Conservation (phyloP, 2,329 filamentous ascomycete genomes). For the Plenodomus tracheiphilus region DNA sequence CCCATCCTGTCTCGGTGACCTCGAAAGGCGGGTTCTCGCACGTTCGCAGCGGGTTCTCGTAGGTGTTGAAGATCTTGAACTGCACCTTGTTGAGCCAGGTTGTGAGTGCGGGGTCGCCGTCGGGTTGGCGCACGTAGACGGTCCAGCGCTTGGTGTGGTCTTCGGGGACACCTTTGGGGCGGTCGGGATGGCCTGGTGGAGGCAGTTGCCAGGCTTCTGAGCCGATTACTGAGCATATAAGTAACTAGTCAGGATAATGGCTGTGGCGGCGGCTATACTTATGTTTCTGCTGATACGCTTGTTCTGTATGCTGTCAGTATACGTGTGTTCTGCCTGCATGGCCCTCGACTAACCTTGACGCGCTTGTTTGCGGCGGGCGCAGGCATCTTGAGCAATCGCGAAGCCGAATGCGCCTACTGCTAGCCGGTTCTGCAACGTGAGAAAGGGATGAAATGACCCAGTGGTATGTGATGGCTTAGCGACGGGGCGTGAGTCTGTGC, state of each 20-base stretch:
- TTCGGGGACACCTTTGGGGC: slow-evolving; percentile 69
- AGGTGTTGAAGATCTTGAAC: slow-evolving; percentile 98
- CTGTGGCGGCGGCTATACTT: slow-evolving; percentile 22
- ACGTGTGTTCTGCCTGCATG: background rate
- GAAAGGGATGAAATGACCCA: background rate
- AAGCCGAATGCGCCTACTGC: background rate
- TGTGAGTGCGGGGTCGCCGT: slow-evolving; percentile 81
- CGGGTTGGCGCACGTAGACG: slow-evolving; percentile 88
- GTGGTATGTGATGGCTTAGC: background rate
- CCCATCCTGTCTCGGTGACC: slow-evolving; percentile 93
- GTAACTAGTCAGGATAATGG: slow-evolving; percentile 5
- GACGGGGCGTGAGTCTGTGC: background rate
- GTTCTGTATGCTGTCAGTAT: slow-evolving; percentile 36
- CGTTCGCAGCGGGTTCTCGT: slow-evolving; percentile 82
- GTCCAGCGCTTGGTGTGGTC: slow-evolving; percentile 98
- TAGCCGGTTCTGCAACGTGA: background rate
- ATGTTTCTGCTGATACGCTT: slow-evolving; percentile 48
- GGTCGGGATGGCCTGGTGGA: slow-evolving; percentile 67
- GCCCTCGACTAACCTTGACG: slow-evolving; percentile 44
- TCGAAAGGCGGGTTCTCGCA: slow-evolving; percentile 77
- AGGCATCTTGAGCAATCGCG: slow-evolving; percentile 49
- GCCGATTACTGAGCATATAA: slow-evolving; percentile 50
- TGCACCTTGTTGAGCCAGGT: slow-evolving; percentile 97
- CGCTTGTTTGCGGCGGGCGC: slow-evolving; percentile 59
- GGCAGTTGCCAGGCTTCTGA: slow-evolving; percentile 63